A percentile compares a stretch with the other conserved stretches of the same genome.
These are phyloP conservation scores for Ilyonectria robusta DNA, from an alignment of 2,329 filamentous ascomycete genomes.

Conservation along the genomic window DNA sequence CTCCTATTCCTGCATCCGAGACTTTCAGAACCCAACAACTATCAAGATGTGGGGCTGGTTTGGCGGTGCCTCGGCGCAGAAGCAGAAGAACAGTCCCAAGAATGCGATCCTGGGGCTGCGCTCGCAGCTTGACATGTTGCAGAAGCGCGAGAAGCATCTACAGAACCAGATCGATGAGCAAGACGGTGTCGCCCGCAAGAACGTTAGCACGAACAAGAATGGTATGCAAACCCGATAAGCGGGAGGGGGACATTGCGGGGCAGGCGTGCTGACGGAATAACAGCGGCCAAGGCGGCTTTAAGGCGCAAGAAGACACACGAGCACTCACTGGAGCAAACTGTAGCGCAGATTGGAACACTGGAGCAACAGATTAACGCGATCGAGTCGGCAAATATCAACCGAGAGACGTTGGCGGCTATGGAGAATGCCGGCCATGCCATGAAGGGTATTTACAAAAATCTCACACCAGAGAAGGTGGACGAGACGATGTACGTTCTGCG, in stretches of 20 bases:
- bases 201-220: conserved; percentile 88
- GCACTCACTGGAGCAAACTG: conserved; percentile 91
- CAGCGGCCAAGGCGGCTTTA: conserved; percentile 91
- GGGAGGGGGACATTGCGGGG: conserved; percentile 28
- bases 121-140: conserved; percentile 94
- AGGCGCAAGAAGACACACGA: conserved; percentile 96
- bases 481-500: conserved; percentile 83
- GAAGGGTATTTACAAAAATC: conserved; percentile 90
- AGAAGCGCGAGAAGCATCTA: conserved; percentile 94
- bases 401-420: conserved; percentile 95
- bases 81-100: conserved; percentile 94
- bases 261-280: conserved; percentile 42
- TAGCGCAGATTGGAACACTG: conserved; percentile 89
- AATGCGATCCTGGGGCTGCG: conserved; percentile 93
- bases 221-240: conserved; percentile 69
- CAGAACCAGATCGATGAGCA: conserved; percentile 95
- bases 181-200: conserved; percentile 88
- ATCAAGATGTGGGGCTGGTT: conserved; percentile 87
- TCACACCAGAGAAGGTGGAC: conserved; percentile 96
- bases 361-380: conserved; percentile 97
- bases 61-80: conserved; percentile 84
- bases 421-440: conserved; percentile 91
- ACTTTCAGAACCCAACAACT: conserved; percentile 27
- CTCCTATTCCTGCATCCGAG: conserved; percentile 8
- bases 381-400: conserved; percentile 98